Evolutionary conservation across 148 eudicot genomes (phyloP), one percentile per base, ranked within the genome.

Genomic region (Diospyros lotus): DNA sequence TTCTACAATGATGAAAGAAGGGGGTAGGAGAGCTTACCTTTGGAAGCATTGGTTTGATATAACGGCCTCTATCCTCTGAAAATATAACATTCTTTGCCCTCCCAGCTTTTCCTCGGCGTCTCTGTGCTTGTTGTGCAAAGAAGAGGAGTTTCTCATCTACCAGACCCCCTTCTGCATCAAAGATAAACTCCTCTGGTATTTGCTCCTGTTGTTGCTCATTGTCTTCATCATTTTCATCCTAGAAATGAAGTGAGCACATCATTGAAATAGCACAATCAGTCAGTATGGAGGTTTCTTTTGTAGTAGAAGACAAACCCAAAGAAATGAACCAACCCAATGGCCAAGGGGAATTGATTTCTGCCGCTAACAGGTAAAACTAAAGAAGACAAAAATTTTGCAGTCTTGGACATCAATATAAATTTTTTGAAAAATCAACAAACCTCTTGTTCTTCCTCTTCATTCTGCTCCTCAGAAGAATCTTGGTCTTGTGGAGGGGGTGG

Each of bases 81-180:
- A 95, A 95, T 78, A 95, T 95, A 69, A 95, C 96, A 82, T 95
- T 95, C 87, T 95, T 95, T 60, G 99, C 99, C 73, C 99, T 89
- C 66, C 99, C 99, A 83, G 99, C 99, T 85, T 89, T 95, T 63
- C 99, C 99, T 78, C 77, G 78, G 66, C 89, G 89, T 77, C 92
- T 88, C 83, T 95, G 99, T 82, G 99, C 99, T 87, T 95, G 99
- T 74, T 95, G 99, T 77, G 99, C 96, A 85, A 95, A 95, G 93
- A 95, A 95, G 71, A 95, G 96, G 83, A 95, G 99, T 63, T 95
- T 95, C 85, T 92, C 99, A 80, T 95, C 99, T 78, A 95, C 94
- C 70, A 95, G 78, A 64, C 97, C 97, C 54, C 99, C 99, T 75
- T 95, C 99, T 43, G 99, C 97, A 86, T 95, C 99, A 81, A 95